Evolutionary conservation across 2,329 filamentous ascomycete genomes (phyloP), one percentile per base, ranked within the genome.

Genomic region (Colletotrichum coccodes): DNA sequence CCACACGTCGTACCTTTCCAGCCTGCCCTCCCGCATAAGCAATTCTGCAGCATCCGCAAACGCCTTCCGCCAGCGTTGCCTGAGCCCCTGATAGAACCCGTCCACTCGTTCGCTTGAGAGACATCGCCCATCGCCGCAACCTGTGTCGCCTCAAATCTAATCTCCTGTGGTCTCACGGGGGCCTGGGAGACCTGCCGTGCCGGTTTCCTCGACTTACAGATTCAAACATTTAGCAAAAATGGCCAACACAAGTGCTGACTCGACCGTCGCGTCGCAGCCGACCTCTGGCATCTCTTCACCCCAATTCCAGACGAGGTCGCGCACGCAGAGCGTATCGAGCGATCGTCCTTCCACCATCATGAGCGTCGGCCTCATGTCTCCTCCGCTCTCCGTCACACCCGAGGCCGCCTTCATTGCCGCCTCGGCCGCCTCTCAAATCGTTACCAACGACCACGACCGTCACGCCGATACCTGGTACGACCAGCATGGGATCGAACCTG

Each of bases 341-440:
- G 92, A 94, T 78, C 83, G 88, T 69, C 89, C 90, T 28, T 93
- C 91, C 6, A 82, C 86, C 71, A 84, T 87, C 71, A 83, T 86
- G 75, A 83, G 81, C 78, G 83, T 85, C 75, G 86, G 86, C 75
- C 81, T 92, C 57, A 85, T 89, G 79, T 88, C 90, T 53, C 92
- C 93, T 60, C 92, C 94, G 21, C 78, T 88, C 38, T 84, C 84
- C 57, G 87, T 95, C 66, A 90, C 90, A 52, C 96, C 95, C 11
- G 85, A 92, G 72, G 91, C 96, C 34, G 93, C 91, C 21, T 99
- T 97, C 81, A 95, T 99, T 75, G 95, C 95, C 53, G 86, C 90
- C 36, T 92, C 94, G 52, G 94, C 95, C 67, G 96, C 95, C 59
- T 94, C 94, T 21, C 94, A 98, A 78, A 95, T 97, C 71, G 91